These are phyloP conservation scores for Serpula lacrymans DNA, from an alignment of 768 basidiomycete species.

Conservation along the genomic window DNA sequence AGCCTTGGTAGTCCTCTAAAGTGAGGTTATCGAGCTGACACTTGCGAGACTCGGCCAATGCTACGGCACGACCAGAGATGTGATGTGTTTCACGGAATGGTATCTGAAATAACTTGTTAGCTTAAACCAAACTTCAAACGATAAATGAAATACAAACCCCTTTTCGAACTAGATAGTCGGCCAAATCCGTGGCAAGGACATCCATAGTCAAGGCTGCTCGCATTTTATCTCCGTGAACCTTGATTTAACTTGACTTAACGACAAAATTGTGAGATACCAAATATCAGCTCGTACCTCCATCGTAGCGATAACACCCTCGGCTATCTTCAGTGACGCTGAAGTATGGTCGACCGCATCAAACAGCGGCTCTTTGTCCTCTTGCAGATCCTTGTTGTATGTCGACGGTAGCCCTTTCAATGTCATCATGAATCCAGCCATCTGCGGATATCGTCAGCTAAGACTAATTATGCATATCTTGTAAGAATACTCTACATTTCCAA, in stretches of 20 bases:
- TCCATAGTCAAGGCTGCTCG: constrained; percentile 89
- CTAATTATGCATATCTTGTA: not conserved
- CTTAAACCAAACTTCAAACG: not conserved
- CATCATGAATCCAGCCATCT: constrained; percentile 99
- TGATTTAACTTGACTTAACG: constrained; percentile 1
- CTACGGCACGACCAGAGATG: constrained; percentile 94
- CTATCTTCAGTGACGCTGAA: constrained; percentile 84
- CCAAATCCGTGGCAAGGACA: constrained; percentile 96
- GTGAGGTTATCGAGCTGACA: constrained; percentile 81
- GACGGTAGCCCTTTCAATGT: constrained; percentile 96
- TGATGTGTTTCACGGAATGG: constrained; percentile 99
- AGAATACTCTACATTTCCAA: constrained; percentile 65
- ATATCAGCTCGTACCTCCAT: constrained; percentile 57
- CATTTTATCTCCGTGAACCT: constrained; percentile 94
- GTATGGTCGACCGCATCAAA: constrained; percentile 93
- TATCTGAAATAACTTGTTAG: constrained; percentile 47
- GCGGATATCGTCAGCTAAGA: constrained; percentile 5
- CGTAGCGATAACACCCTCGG: constrained; percentile 92
- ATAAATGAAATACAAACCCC: constrained; percentile 58
- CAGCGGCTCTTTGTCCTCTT: constrained; percentile 97
- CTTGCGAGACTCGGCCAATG: constrained; percentile 80
- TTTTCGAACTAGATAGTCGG: constrained; percentile 98
- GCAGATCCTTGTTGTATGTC: constrained; percentile 99
- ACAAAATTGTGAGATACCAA: not conserved
- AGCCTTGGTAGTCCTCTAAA: constrained; percentile 70